phyloP scores from a whole-genome alignment of 139 green algal species.

The Closterium sp. region DNA sequence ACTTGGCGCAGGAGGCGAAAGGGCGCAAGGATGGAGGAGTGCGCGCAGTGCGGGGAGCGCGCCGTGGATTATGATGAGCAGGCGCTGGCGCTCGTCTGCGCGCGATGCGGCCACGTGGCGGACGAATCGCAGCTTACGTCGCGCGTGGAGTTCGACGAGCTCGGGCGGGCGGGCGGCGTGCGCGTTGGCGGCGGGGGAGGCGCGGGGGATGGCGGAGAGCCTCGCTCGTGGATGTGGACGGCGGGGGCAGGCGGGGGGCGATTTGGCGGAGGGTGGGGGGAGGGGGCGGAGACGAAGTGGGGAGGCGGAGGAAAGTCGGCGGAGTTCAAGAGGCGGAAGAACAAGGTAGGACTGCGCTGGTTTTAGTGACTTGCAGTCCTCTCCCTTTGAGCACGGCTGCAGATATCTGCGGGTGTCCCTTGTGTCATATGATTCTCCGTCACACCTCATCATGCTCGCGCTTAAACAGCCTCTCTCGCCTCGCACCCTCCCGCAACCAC shows the following conservation, averaged over 20 bases:
- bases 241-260: slow-evolving; percentile 2
- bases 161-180: neutral
- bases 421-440: too few species aligned
- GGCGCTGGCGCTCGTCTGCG: neutral
- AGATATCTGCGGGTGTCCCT: too few species aligned
- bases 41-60: neutral
- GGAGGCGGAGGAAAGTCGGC: neutral
- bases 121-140: slow-evolving; percentile 5
- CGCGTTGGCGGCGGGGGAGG: neutral
- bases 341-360: neutral
- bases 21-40: neutral
- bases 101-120: neutral
- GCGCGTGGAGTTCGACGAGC: slow-evolving; percentile 1
- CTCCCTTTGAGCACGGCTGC: too few species aligned
- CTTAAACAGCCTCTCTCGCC: neutral
- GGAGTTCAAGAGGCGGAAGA: neutral
- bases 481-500: neutral
- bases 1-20: too few species aligned
- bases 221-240: neutral
- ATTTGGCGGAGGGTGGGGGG: neutral
- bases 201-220: neutral
- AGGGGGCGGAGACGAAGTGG: neutral
- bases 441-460: too few species aligned
- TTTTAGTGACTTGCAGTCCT: neutral
- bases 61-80: neutral